A percentile compares a stretch with the other conserved stretches of the same genome.
Evolutionary conservation across 2,329 filamentous ascomycete genomes (phyloP).

Genomic region (Neopestalotiopsis sp.): DNA sequence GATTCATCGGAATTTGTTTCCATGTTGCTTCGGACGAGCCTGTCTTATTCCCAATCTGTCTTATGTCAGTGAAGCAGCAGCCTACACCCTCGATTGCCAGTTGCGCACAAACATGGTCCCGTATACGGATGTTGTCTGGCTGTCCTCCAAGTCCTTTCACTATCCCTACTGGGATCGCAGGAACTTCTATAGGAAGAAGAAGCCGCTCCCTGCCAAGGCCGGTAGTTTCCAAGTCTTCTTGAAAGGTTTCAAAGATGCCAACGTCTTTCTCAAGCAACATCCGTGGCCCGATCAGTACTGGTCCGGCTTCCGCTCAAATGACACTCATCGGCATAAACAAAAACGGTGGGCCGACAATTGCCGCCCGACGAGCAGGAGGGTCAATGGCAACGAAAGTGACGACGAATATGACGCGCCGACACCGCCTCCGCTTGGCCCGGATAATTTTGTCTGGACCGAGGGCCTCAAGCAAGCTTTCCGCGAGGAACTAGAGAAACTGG

Average conservation of each 20-base stretch:
- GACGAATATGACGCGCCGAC: slow-evolving; percentile 45
- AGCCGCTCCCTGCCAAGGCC: slow-evolving; percentile 83
- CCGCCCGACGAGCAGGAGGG: slow-evolving; percentile 59
- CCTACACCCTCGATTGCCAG: slow-evolving; percentile 91
- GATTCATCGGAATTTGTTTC: slow-evolving; percentile 97
- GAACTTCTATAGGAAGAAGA: slow-evolving; percentile 86
- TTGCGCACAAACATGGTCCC: slow-evolving; percentile 91
- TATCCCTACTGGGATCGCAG: slow-evolving; percentile 97
- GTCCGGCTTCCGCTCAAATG: slow-evolving; percentile 70
- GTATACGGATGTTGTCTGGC: slow-evolving; percentile 91
- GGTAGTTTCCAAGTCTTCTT: slow-evolving; percentile 98
- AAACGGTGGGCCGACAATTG: slow-evolving; percentile 83
- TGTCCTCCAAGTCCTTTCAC: slow-evolving; percentile 96
- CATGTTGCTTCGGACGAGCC: slow-evolving; percentile 93
- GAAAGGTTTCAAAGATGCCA: slow-evolving; percentile 96
- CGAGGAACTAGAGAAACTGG: slow-evolving; percentile 94
- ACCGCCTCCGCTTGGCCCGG: slow-evolving; percentile 46
- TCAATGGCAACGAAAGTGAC: slow-evolving; percentile 54
- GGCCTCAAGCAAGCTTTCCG: slow-evolving; percentile 87
- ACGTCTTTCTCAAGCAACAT: slow-evolving; percentile 90
- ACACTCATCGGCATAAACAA: slow-evolving; percentile 70
- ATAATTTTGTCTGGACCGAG: slow-evolving; percentile 85
- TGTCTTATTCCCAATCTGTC: slow-evolving; percentile 97
- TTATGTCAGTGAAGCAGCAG: slow-evolving; percentile 96
- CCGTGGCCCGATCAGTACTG: slow-evolving; percentile 94